Evolutionary conservation across 805 yeast genomes (phyloP).

Genomic region (Suhomyces sp.): DNA sequence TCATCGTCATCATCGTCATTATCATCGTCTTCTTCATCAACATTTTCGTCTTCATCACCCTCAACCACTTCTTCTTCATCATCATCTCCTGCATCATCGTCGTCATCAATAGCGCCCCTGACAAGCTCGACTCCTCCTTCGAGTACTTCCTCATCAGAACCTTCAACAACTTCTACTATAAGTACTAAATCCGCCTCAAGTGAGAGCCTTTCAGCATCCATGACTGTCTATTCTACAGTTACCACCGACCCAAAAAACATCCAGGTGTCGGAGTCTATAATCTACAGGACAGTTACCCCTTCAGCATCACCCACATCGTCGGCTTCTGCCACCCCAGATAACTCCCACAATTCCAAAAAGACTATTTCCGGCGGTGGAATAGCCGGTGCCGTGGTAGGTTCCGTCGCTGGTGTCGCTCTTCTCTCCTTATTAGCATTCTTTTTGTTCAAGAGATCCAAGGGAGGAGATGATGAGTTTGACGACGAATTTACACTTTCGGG

Average conservation of each 20-base stretch:
- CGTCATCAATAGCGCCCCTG: conserved; percentile 1
- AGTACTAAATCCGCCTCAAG: conserved; percentile 12
- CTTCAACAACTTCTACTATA: conserved; percentile 7
- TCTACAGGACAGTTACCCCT: conserved; percentile 18
- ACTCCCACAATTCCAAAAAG: conserved; percentile 9
- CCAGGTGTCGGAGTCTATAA: conserved; percentile 14
- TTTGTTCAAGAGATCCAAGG: conserved; percentile 11
- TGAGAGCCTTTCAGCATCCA: conserved; percentile 13
- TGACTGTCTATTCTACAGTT: conserved; percentile 6
- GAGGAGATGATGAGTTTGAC: conserved; percentile 22
- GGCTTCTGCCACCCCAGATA: conserved; percentile 2
- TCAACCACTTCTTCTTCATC: conserved; percentile 4
- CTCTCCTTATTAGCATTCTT: conserved; percentile 19
- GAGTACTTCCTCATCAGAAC: conserved; percentile 5
- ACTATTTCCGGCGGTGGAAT: conserved; percentile 38
- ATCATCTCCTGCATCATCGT: conserved; percentile 4
- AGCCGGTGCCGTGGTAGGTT: conserved; percentile 44
- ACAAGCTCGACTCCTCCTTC: conserved; percentile 8
- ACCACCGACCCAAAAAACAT: conserved; percentile 9
- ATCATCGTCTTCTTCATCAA: conserved; percentile 3
- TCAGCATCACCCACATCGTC: conserved; percentile 5
- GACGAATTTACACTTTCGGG: conserved; percentile 34
- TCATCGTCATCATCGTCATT: conserved; percentile 11
- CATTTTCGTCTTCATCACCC: conserved; percentile 7
- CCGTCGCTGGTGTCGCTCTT: conserved; percentile 37